Base-by-base conservation (phyloP, 2,329 filamentous ascomycete genomes). In the Dissoconium aciculare region DNA sequence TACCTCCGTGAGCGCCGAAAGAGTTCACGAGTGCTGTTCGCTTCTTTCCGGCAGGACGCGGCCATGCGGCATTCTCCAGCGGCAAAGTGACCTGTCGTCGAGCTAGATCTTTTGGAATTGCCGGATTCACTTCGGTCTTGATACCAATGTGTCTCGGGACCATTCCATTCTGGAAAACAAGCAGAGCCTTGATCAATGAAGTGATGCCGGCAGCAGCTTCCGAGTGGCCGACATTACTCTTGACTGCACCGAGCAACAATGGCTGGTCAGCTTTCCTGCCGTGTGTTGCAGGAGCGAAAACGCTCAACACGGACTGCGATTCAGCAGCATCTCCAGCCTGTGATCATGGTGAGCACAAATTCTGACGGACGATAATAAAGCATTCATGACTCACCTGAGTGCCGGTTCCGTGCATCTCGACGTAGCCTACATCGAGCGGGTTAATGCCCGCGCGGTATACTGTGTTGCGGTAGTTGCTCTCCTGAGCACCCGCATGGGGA, bases 1-100 rank as follows among this genome's bases (percentile, higher is more conserved):
- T 82, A 17, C 77, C 76, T 40, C 76, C 76, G 31, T 76, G 73
- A 5, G 76, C 77, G 39, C 69, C 70, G 47, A 78, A 80, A 55
- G 78, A 78, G 57, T 81, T 81, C 38, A 78, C 52, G 13, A 60
- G 50, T 0, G 60, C 56, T 4, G 52, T 50, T 2, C 66, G 52
- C 31, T 53, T 45, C 14, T 36, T 37, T 10, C 41, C 49, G 3
- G 30, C 31, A 10, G 26, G 30, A 1, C 46, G 39, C 3, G 40
- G 15, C 52, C 60, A 63, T 1, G 51, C 40, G 0, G 47, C 67
- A 28, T 60, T 48, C 40, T 71, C 57, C 37, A 66, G 61, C 14
- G 40, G 16, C 41, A 78, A 74, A 41, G 66, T 62, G 26, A 75
- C 61, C 21, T 71, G 69, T 16, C 71, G 61, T n/a, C 64, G 56